Base-by-base conservation (phyloP, 306 rosid genomes). In the Castanopsis chinensis region DNA sequence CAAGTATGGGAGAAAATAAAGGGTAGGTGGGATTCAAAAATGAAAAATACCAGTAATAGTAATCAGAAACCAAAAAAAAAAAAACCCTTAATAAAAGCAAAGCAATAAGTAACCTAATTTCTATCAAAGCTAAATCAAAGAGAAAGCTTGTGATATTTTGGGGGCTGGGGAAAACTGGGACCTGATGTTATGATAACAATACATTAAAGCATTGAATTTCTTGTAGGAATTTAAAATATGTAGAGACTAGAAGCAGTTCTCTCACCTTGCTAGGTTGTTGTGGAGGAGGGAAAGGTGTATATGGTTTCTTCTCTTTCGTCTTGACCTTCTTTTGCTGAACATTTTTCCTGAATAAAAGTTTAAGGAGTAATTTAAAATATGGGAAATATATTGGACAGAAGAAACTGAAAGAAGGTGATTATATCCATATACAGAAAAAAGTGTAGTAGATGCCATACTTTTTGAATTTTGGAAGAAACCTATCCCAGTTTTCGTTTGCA, bases 381-480 rank as follows among this genome's bases (percentile, higher is more conserved):
- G 49, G 27, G 20, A 77, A 30, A 67, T 21, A n/a, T 78, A 71
- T 75, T 68, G 32, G 18, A 35, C 49, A 76, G 72, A 76, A 53
- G 41, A 81, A 43, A 74, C 78, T 58, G 30, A 59, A 41, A 70
- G 35, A 28, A 63, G 54, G 17, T 3, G 74, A 25, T 61, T 12
- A 15, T 58, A 59, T 17, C 32, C 32, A 82, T 58, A 32, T 28
- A 56, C 21, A 84, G 18, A 68, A 57, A 68, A 37, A 15, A 32
- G 17, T 27, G 41, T 27, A 52, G 33, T 30, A 28, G 70, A 79
- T 20, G 63, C 6, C 87, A 6, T 92, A 95, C 99, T 90, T 95
- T 74, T 92, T 92, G 84, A 92, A 95, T 70, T 90, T 92, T 6
- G 97, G 97, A 84, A 92, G 97, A 90, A 95, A 95, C 82, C 99